Conservation (phyloP, 179 eudicot genomes). For the Silene coronaria region DNA sequence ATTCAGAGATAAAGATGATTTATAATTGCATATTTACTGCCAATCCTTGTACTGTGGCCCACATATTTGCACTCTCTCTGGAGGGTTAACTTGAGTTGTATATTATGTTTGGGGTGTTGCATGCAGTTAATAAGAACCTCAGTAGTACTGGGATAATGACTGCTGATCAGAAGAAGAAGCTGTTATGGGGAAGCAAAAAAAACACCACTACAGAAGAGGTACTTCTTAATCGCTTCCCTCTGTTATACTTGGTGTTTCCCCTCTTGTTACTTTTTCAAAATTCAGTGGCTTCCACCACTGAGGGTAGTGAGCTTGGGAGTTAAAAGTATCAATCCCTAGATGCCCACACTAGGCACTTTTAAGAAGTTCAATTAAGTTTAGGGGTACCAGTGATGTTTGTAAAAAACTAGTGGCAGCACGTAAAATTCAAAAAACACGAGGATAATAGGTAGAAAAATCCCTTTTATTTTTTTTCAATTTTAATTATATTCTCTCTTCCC, state of each 20-base stretch:
- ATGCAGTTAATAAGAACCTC: slow-evolving; percentile 75
- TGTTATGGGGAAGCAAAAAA: slow-evolving; percentile 91
- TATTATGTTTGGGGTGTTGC: not conserved
- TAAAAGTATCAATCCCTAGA: no score
- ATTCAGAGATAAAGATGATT: not conserved
- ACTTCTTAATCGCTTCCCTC: slow-evolving; percentile 6
- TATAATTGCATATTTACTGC: not conserved
- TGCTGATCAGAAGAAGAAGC: slow-evolving; percentile 96
- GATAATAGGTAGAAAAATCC: no score
- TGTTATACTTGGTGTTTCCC: not conserved
- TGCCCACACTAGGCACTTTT: no score
- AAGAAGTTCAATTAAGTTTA: no score
- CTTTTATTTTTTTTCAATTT: no score
- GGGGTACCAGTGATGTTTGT: no score
- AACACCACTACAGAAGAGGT: slow-evolving; percentile 68
- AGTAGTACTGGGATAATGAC: slow-evolving; percentile 79
- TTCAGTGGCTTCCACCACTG: slow-evolving; percentile 3
- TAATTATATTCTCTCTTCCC: no score
- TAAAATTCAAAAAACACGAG: no score
- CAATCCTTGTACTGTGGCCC: not conserved
- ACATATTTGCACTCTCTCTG: not conserved
- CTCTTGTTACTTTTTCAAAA: not conserved
- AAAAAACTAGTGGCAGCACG: no score
- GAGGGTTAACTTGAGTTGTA: not conserved
- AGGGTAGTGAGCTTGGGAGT: not conserved